Evolutionary conservation across 2,329 filamentous ascomycete genomes (phyloP).

Genomic region (Colletotrichum tamarilloi): DNA sequence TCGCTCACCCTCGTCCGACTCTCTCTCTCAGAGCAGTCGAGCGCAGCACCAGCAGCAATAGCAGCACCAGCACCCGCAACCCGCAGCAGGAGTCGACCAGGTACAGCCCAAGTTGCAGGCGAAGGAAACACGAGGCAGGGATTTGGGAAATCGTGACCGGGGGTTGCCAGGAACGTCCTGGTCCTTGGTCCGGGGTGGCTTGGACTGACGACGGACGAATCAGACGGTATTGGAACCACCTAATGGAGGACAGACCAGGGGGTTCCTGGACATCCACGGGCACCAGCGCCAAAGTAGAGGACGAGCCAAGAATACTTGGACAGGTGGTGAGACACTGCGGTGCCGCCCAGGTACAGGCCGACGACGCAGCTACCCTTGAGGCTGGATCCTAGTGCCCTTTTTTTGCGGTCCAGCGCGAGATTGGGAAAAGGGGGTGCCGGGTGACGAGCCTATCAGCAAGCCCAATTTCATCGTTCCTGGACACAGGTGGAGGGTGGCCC

Average conservation of each 20-base stretch:
- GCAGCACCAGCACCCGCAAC: not conserved
- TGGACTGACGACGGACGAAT: conserved; percentile 24
- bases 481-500: not conserved
- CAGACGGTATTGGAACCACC: conserved; percentile 14
- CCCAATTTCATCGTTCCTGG: conserved; percentile 28
- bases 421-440: conserved; percentile 34
- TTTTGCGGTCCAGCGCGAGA: conserved; percentile 20
- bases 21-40: conserved; percentile 6
- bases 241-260: conserved; percentile 19
- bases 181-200: conserved; percentile 15
- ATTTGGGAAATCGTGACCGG: conserved; percentile 24
- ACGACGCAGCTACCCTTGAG: conserved; percentile 31
- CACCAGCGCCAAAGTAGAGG: conserved; percentile 30
- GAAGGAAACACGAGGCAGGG: conserved; percentile 37
- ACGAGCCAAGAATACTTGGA: conserved; percentile 32
- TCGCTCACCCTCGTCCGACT: conserved; percentile 25
- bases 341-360: conserved; percentile 33
- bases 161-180: conserved; percentile 18
- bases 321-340: conserved; percentile 32
- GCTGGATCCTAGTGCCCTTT: conserved; percentile 15
- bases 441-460: conserved; percentile 26
- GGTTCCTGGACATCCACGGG: not conserved
- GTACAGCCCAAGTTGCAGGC: conserved; percentile 30
- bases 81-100: conserved; percentile 27
- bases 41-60: not conserved